These are phyloP conservation scores for Aureobasidium sp. DNA, from an alignment of 2,329 filamentous ascomycete genomes.

Conservation along the genomic window DNA sequence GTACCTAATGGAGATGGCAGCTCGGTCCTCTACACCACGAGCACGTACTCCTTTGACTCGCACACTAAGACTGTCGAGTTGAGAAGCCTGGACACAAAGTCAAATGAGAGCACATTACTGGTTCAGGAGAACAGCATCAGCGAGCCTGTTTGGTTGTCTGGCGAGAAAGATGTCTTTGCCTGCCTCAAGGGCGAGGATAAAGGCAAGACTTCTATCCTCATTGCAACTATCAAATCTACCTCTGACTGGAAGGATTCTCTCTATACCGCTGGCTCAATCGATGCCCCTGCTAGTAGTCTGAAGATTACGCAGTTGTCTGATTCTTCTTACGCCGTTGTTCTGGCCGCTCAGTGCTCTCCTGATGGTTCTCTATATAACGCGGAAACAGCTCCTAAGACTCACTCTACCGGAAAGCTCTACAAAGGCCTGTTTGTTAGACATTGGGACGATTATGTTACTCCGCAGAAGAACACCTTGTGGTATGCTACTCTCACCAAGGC, in stretches of 20 bases:
- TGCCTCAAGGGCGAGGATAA: conserved; percentile 43
- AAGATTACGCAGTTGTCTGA: conserved; percentile 36
- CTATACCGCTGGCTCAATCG: conserved; percentile 37
- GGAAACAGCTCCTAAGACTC: conserved; percentile 40
- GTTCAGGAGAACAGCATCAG: conserved; percentile 57
- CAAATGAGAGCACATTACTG: conserved; percentile 58
- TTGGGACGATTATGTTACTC: conserved; percentile 53
- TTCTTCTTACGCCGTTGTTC: conserved; percentile 37
- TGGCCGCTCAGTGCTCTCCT: conserved; percentile 56
- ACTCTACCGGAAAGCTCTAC: conserved; percentile 43
- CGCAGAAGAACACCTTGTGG: conserved; percentile 66
- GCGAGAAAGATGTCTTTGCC: conserved; percentile 53
- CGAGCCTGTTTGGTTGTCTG: conserved; percentile 70
- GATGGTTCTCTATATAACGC: conserved; percentile 57
- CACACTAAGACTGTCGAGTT: conserved; percentile 64
- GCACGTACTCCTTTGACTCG: conserved; percentile 71
- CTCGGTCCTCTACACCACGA: conserved; percentile 59
- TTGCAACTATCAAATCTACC: conserved; percentile 21
- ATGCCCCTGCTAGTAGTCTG: conserved; percentile 43
- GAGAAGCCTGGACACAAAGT: conserved; percentile 61
- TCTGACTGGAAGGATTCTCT: conserved; percentile 21
- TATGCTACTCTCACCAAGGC: conserved; percentile 52
- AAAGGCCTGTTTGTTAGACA: conserved; percentile 47
- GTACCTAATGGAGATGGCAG: conserved; percentile 62
- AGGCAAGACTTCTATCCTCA: conserved; percentile 32